Conservation (phyloP, 331 rosid genomes). For the Spiraea crenata region DNA sequence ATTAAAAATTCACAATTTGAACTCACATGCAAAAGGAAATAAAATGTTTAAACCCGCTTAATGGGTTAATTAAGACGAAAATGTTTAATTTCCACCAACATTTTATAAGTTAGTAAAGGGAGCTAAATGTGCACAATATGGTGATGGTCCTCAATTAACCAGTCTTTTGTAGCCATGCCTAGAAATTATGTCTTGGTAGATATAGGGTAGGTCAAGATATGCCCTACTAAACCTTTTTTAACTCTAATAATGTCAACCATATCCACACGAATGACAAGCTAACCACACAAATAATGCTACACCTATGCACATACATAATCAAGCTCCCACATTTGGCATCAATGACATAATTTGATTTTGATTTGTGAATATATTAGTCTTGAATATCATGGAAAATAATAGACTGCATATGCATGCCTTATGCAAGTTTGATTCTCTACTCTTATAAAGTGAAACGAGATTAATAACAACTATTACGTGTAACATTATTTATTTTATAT, state of each 20-base stretch:
- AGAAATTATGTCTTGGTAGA: constrained; percentile 27
- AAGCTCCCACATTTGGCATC: neutral
- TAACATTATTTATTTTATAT: neutral
- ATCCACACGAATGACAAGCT: neutral
- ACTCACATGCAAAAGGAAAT: too few relatives aligned
- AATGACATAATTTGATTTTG: neutral
- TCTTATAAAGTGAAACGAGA: too few relatives aligned
- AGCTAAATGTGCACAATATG: neutral
- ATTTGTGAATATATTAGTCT: neutral
- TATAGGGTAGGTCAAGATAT: constrained; percentile 31
- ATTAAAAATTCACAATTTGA: too few relatives aligned
- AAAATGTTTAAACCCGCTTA: too few relatives aligned
- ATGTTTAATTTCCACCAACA: constrained; percentile 2
- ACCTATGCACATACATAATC: neutral
- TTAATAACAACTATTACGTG: too few relatives aligned
- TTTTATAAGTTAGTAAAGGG: neutral
- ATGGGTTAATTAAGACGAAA: too few relatives aligned
- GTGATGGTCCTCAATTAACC: neutral
- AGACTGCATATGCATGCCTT: neutral
- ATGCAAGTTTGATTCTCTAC: neutral
- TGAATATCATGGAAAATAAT: neutral
- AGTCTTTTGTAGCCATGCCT: constrained; percentile 7
- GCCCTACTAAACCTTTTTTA: constrained; percentile 7
- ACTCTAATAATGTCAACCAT: constrained; percentile 28
- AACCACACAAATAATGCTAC: neutral